phyloP scores from a whole-genome alignment of 2,329 filamentous ascomycete genomes.

The Aspergillus jensenii region DNA sequence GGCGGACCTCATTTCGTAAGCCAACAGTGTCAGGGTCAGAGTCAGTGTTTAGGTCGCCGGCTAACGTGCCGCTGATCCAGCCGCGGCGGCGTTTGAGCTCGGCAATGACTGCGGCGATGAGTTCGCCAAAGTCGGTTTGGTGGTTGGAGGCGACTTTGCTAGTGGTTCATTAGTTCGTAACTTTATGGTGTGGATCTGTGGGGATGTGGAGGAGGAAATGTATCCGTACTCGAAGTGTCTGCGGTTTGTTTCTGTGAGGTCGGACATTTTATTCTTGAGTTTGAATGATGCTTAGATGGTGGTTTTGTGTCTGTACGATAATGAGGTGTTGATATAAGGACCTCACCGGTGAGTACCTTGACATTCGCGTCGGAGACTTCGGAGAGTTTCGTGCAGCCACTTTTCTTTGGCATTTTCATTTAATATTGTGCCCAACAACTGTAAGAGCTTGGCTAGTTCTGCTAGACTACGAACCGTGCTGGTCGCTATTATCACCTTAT shows the following conservation, averaged over 20 bases:
- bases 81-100: neutral
- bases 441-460: too few species aligned
- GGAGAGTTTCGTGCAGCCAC: neutral
- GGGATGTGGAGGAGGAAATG: neutral
- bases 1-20: neutral
- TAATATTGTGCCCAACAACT: too few species aligned
- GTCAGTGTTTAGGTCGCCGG: neutral
- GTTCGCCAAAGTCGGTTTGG: neutral
- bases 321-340: too few species aligned
- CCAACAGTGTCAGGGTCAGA: too few species aligned
- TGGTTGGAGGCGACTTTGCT: conserved; percentile 2
- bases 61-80: neutral
- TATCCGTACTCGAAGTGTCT: neutral
- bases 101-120: neutral
- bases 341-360: neutral
- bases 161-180: neutral
- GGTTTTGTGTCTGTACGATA: neutral
- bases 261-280: neutral
- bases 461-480: too few species aligned
- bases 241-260: neutral
- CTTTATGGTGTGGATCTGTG: too few species aligned
- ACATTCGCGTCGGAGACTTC: neutral
- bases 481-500: too few species aligned
- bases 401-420: too few species aligned
- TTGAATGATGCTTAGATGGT: neutral